A percentile compares a stretch with the other conserved stretches of the same genome.
Conservation (phyloP, 2,329 filamentous ascomycete species). For the Falciphora oryzae region DNA sequence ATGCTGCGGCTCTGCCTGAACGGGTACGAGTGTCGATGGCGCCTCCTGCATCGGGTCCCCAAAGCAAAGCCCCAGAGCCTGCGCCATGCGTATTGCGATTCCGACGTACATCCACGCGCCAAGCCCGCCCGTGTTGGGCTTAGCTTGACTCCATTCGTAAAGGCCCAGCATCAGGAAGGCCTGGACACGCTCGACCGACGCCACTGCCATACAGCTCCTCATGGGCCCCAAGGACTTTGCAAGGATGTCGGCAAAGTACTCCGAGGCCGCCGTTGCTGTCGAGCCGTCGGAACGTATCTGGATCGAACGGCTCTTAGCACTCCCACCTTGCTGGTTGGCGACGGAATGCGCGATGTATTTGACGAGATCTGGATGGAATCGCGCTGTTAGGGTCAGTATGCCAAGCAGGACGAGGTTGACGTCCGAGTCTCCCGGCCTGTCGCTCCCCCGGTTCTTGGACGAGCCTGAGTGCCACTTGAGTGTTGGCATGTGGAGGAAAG, state of each 20-base stretch:
- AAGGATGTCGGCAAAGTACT: conserved; percentile 59
- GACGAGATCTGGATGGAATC: conserved; percentile 58
- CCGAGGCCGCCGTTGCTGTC: conserved; percentile 50
- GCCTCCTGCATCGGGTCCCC: conserved; percentile 33
- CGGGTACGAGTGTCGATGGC: conserved; percentile 11
- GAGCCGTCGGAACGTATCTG: conserved; percentile 41
- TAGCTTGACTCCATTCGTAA: conserved; percentile 64
- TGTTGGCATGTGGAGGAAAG: conserved; percentile 63
- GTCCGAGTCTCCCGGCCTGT: conserved; percentile 35
- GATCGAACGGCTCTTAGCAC: conserved; percentile 27
- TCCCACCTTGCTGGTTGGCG: conserved; percentile 25
- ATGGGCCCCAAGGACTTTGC: conserved; percentile 43
- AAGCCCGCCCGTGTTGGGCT: conserved; percentile 41
- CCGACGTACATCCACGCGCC: conserved; percentile 63
- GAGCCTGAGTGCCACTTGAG: conserved; percentile 35
- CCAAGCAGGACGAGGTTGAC: conserved; percentile 55
- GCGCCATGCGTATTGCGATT: conserved; percentile 58
- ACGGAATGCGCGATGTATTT: conserved; percentile 42
- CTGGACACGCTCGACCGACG: conserved; percentile 59
- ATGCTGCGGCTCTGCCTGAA: conserved; percentile 11
- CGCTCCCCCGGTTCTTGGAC: conserved; percentile 31
- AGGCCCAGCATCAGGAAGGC: conserved; percentile 65
- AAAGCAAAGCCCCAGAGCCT: conserved; percentile 55
- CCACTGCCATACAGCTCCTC: conserved; percentile 40
- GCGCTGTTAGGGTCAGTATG: conserved; percentile 62